These are phyloP conservation scores for Penicillium vulpinum DNA, from an alignment of 2,329 filamentous ascomycete species.

Conservation along the genomic window DNA sequence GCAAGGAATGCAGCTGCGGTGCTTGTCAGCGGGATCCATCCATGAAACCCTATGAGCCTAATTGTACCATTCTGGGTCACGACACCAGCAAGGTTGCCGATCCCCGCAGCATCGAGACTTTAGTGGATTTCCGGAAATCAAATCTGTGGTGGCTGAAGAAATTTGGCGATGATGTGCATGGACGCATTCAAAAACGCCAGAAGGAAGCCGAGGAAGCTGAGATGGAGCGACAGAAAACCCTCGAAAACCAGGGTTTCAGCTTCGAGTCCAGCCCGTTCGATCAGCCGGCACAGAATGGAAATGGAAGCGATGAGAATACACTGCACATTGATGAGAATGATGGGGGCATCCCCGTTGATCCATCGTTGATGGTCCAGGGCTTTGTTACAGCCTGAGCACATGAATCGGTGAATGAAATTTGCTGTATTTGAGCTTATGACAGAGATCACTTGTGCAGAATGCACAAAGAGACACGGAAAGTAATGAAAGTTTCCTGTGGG, in stretches of 20 bases:
- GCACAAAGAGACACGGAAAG: background rate
- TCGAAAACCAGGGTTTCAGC: conserved; percentile 46
- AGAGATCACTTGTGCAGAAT: background rate
- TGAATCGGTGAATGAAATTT: background rate
- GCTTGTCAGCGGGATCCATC: conserved; percentile 68
- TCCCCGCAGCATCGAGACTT: conserved; percentile 80
- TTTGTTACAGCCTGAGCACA: conserved; percentile 10
- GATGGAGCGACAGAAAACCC: conserved; percentile 45
- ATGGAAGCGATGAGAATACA: background rate
- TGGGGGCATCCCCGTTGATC: conserved; percentile 46
- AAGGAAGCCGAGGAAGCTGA: conserved; percentile 51
- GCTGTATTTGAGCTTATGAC: background rate
- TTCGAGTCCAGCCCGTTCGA: conserved; percentile 28
- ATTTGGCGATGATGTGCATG: conserved; percentile 50
- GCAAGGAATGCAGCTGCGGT: conserved; percentile 82
- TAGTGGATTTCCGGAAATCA: conserved; percentile 87
- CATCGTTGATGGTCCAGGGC: conserved; percentile 33
- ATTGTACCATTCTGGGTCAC: conserved; percentile 82
- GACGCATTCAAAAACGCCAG: conserved; percentile 49
- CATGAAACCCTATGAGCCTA: conserved; percentile 80
- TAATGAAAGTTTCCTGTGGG: background rate
- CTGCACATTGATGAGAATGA: background rate
- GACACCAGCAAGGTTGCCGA: conserved; percentile 90
- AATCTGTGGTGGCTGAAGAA: conserved; percentile 81
- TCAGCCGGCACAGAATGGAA: background rate